phyloP scores from a whole-genome alignment of 1,284 basidiomycete species.

The Jaminaea rosea region DNA sequence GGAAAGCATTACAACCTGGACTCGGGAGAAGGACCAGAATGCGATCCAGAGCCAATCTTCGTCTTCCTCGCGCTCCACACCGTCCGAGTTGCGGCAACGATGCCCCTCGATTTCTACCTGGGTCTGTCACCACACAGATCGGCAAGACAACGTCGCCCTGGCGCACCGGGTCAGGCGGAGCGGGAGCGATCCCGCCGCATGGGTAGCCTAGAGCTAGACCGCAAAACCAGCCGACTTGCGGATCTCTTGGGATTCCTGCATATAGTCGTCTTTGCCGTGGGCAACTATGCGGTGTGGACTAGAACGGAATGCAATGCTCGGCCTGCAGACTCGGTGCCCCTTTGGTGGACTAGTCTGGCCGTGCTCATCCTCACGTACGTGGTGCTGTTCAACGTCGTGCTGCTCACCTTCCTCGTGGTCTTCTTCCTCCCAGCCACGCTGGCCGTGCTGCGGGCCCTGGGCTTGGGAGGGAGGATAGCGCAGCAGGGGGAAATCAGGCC shows the following conservation, averaged over 20 bases:
- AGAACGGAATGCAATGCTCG: constrained; percentile 17
- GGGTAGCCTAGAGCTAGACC: constrained; percentile 22
- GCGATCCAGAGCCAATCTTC: constrained; percentile 27
- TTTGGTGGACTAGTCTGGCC: constrained; percentile 25
- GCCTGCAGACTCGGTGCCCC: constrained; percentile 24
- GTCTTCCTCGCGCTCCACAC: constrained; percentile 30
- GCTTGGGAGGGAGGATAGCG: constrained; percentile 17
- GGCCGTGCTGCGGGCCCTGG: constrained; percentile 24
- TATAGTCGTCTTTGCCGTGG: constrained; percentile 30
- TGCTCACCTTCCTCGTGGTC: constrained; percentile 25
- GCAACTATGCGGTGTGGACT: constrained; percentile 33
- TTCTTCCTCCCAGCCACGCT: constrained; percentile 32
- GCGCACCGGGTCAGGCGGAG: constrained; percentile 16
- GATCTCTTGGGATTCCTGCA: constrained; percentile 26
- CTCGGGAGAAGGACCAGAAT: constrained; percentile 11
- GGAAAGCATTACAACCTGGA: too few species aligned
- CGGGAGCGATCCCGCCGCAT: constrained; percentile 23
- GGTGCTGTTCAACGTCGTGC: constrained; percentile 26
- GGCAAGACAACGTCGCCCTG: constrained; percentile 14
- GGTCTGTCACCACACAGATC: constrained; percentile 29
- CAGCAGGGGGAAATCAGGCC: constrained; percentile 16
- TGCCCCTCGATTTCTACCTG: constrained; percentile 35
- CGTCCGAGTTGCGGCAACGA: constrained; percentile 16
- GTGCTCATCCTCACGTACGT: constrained; percentile 28
- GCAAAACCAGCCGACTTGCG: constrained; percentile 17